phyloP scores from a whole-genome alignment of 495 filamentous ascomycete species.

The Aspergillus sclerotioniger region DNA sequence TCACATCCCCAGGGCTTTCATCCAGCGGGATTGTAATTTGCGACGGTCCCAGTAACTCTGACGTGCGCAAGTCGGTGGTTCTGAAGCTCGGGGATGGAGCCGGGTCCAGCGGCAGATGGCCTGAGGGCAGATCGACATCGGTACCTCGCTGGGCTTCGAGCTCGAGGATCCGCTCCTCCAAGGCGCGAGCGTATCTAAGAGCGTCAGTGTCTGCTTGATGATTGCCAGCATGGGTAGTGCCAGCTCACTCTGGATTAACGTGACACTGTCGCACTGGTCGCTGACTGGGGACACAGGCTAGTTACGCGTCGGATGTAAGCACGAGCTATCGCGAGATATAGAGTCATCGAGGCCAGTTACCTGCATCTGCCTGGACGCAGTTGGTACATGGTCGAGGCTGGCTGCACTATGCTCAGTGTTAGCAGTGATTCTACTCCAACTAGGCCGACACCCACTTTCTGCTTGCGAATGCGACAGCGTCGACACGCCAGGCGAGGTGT shows the following conservation, averaged over 20 bases:
- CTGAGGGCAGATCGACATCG: neutral
- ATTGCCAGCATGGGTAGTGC: neutral
- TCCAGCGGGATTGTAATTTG: neutral
- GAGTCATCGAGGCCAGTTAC: neutral
- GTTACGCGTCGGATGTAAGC: neutral
- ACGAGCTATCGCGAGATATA: too few relatives aligned
- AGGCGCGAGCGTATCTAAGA: neutral
- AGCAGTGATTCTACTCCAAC: neutral
- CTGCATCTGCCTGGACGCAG: conserved; percentile 3
- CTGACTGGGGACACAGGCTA: conserved; percentile 3
- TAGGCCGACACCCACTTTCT: neutral
- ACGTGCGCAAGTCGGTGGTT: neutral
- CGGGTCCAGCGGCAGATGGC: too few relatives aligned
- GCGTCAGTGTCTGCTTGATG: neutral
- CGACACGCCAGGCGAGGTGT: conserved; percentile 1
- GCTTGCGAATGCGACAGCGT: conserved; percentile 7
- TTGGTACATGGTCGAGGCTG: conserved; percentile 1
- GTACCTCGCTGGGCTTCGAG: neutral
- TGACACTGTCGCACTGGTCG: neutral
- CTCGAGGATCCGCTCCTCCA: conserved; percentile 4
- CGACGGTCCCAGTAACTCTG: neutral
- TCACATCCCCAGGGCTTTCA: neutral
- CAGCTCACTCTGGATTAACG: conserved; percentile 2
- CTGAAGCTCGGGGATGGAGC: too few relatives aligned
- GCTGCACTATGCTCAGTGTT: neutral